phyloP scores from a whole-genome alignment of 345 rosid species.

The Salix brachista region DNA sequence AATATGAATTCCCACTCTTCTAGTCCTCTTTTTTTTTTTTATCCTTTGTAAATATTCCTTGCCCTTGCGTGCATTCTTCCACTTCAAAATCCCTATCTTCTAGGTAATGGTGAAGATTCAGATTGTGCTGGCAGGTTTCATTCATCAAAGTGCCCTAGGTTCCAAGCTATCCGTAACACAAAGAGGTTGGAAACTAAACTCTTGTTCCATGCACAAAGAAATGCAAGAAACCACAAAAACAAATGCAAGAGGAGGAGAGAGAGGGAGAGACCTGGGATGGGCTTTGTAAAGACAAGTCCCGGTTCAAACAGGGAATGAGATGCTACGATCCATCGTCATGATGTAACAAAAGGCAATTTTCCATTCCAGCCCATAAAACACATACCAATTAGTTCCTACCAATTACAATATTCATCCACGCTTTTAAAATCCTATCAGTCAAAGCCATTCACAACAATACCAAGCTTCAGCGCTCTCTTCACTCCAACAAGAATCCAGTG shows the following conservation, averaged over 20 bases:
- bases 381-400: not conserved
- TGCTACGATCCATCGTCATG: not conserved
- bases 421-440: constrained; percentile 12
- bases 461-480: constrained; percentile 3
- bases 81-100: not conserved
- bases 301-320: too few species aligned
- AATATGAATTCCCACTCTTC: too few species aligned
- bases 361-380: not conserved
- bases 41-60: too few species aligned
- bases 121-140: not conserved
- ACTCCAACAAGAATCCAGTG: not conserved
- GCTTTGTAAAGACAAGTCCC: too few species aligned
- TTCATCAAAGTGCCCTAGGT: not conserved
- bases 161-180: not conserved
- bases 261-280: constrained; percentile 40
- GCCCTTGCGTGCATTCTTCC: not conserved
- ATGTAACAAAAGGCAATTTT: not conserved
- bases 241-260: not conserved
- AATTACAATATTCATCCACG: not conserved
- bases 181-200: not conserved
- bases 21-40: too few species aligned
- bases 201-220: not conserved
- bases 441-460: constrained; percentile 8
- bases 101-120: not conserved
- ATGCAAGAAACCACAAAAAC: not conserved